A percentile compares a stretch with the other conserved stretches of the same genome.
Evolutionary conservation across 495 filamentous ascomycete species (phyloP).

Genomic region (Penicillium flavigenum): DNA sequence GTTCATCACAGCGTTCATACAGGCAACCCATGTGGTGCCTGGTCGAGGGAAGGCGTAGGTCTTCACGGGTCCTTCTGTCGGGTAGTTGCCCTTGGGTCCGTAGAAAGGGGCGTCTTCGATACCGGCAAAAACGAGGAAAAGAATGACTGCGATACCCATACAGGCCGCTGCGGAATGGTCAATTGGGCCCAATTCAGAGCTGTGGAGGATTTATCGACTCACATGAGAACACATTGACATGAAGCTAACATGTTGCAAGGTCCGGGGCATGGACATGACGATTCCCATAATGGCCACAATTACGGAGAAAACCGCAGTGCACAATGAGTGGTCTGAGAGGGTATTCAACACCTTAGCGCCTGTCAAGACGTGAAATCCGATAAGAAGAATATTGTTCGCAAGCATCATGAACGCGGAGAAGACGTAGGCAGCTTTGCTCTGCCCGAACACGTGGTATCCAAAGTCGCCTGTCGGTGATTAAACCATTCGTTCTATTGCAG

Average conservation of each 20-base stretch:
- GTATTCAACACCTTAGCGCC: slow-evolving; percentile 41
- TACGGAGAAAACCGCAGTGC: slow-evolving; percentile 37
- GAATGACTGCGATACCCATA: slow-evolving; percentile 47
- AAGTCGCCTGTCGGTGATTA: slow-evolving; percentile 27
- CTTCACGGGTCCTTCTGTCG: slow-evolving; percentile 37
- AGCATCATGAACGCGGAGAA: slow-evolving; percentile 42
- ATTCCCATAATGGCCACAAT: slow-evolving; percentile 40
- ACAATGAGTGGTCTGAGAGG: slow-evolving; percentile 37
- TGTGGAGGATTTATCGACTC: neutral
- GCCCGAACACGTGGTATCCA: slow-evolving; percentile 45
- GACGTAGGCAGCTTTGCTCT: slow-evolving; percentile 34
- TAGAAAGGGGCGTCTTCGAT: slow-evolving; percentile 41
- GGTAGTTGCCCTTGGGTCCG: slow-evolving; percentile 33
- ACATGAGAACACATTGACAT: slow-evolving; percentile 49
- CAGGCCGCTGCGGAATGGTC: slow-evolving; percentile 29
- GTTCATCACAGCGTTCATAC: slow-evolving; percentile 49
- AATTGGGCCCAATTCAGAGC: neutral
- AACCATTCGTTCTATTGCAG: neutral
- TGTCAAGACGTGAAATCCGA: slow-evolving; percentile 42
- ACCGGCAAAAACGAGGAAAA: slow-evolving; percentile 47
- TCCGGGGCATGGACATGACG: slow-evolving; percentile 42
- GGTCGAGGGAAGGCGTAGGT: slow-evolving; percentile 48
- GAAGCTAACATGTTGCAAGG: slow-evolving; percentile 43
- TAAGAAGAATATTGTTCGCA: slow-evolving; percentile 41
- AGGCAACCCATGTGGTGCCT: slow-evolving; percentile 45